Conservation (phyloP, 805 yeast genomes). For the Yamadazyma akitaensis region DNA sequence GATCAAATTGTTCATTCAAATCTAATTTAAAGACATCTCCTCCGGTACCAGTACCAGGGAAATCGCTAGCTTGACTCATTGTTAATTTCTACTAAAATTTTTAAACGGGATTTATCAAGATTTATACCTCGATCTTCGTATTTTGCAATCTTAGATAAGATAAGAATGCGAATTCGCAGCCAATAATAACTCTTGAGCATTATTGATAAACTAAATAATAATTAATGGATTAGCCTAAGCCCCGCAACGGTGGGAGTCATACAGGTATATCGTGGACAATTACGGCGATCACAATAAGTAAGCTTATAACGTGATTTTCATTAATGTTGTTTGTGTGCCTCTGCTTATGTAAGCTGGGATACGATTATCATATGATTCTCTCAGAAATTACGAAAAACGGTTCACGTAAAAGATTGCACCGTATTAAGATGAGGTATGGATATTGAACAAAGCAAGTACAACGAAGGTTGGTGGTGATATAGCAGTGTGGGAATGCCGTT, state of each 20-base stretch:
- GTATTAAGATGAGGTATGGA: too few species aligned
- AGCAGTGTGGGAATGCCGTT: too few species aligned
- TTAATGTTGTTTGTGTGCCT: too few species aligned
- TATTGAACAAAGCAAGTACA: too few species aligned
- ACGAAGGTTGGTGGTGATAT: too few species aligned
- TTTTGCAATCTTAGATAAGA: slow-evolving; percentile 3
- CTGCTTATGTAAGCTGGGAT: too few species aligned
- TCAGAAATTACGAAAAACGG: too few species aligned
- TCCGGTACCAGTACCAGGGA: slow-evolving; percentile 67
- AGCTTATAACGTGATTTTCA: too few species aligned
- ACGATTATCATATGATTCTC: too few species aligned
- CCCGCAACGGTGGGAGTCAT: background rate
- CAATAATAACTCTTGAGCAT: background rate
- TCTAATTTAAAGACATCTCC: slow-evolving; percentile 75
- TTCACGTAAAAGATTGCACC: too few species aligned
- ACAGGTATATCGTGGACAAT: background rate
- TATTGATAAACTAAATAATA: background rate
- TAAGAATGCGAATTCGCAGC: slow-evolving; percentile 2
- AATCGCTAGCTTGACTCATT: slow-evolving; percentile 27
- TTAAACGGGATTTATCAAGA: background rate
- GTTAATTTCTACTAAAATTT: background rate
- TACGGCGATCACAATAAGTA: too few species aligned
- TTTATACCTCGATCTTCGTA: background rate
- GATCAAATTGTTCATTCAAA: slow-evolving; percentile 65
- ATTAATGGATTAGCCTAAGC: background rate